These are phyloP conservation scores for Centaurea solstitialis DNA, from an alignment of 129 eudicot genomes.

Conservation along the genomic window DNA sequence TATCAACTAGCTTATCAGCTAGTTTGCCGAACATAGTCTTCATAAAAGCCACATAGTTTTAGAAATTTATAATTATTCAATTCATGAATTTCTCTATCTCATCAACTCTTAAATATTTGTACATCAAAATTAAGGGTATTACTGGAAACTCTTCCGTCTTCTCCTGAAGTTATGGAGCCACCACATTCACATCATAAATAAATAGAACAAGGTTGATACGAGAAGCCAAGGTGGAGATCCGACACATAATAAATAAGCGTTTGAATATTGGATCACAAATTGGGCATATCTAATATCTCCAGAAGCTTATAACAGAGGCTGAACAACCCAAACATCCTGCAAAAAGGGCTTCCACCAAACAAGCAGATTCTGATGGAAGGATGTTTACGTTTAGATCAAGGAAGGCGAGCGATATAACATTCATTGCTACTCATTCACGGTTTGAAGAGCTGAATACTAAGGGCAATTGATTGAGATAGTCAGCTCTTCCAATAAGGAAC, in stretches of 20 bases:
- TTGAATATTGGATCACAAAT: neutral
- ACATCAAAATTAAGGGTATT: too few species aligned
- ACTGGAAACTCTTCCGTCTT: constrained; percentile 8
- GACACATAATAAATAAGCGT: neutral
- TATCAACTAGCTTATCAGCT: too few species aligned
- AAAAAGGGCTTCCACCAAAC: constrained; percentile 35
- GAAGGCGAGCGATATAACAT: constrained; percentile 61
- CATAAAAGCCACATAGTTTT: too few species aligned
- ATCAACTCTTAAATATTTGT: too few species aligned
- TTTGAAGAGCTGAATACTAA: constrained; percentile 60
- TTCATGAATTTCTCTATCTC: too few species aligned
- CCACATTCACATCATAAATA: constrained; percentile 9
- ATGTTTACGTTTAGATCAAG: constrained; percentile 46
- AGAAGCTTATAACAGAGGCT: constrained; percentile 30
- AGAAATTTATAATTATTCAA: too few species aligned
- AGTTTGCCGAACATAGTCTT: too few species aligned
- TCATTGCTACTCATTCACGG: constrained; percentile 74
- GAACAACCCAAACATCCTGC: constrained; percentile 4
- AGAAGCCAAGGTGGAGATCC: constrained; percentile 22
- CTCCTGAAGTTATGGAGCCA: constrained; percentile 35
- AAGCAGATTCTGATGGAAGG: constrained; percentile 54
- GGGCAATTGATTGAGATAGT: constrained; percentile 26
- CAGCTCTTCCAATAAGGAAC: constrained; percentile 28
- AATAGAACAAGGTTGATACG: constrained; percentile 28
- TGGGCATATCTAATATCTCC: constrained; percentile 17